These are phyloP conservation scores for Lizanozyma gosingica DNA, from an alignment of 1,139 yeast genomes.

Conservation along the genomic window DNA sequence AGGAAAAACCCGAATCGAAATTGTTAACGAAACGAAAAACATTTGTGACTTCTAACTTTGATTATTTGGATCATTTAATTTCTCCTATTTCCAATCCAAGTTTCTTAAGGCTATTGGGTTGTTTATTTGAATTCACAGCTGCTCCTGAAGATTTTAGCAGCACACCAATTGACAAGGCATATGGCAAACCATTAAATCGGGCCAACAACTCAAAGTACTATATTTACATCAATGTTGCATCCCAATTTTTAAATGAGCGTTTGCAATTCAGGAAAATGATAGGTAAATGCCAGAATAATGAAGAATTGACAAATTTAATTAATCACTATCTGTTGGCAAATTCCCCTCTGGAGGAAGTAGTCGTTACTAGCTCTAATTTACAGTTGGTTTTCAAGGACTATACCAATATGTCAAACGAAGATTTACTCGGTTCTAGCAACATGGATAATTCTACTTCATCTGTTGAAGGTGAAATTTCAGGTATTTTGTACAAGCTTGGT, in stretches of 20 bases:
- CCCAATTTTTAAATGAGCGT: conserved; percentile 35
- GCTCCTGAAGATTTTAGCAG: not conserved
- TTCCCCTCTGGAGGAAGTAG: conserved; percentile 1
- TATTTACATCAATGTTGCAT: conserved; percentile 25
- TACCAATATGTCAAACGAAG: not conserved
- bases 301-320: conserved; percentile 30
- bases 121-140: not conserved
- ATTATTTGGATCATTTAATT: conserved; percentile 57
- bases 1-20: conserved; percentile 54
- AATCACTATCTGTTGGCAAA: conserved; percentile 18
- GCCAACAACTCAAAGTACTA: not conserved
- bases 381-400: conserved; percentile 20
- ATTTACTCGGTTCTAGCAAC: not conserved
- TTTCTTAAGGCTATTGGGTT: not conserved
- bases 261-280: conserved; percentile 35
- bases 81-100: conserved; percentile 42
- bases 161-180: not conserved
- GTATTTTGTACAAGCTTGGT: conserved; percentile 58
- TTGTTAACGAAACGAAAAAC: conserved; percentile 47
- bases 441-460: conserved; percentile 2
- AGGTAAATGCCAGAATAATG: conserved; percentile 32
- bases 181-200: not conserved
- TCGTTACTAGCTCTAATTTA: conserved; percentile 22
- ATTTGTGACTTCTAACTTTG: conserved; percentile 65
- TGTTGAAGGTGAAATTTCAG: conserved; percentile 19